phyloP scores from a whole-genome alignment of 306 rosid genomes.

The Vigna hirtella region DNA sequence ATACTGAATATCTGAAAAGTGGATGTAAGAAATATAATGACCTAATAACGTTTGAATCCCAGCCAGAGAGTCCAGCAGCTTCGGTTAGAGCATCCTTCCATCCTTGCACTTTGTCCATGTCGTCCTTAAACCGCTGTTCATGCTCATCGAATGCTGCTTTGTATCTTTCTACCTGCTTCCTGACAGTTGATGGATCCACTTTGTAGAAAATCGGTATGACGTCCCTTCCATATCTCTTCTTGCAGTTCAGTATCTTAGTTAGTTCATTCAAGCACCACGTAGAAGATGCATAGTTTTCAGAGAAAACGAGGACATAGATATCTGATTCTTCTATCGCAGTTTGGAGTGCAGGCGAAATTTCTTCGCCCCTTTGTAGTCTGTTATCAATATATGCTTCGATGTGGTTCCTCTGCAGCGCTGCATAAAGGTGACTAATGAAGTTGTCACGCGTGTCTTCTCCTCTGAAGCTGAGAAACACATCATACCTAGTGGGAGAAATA shows the following conservation, averaged over 20 bases:
- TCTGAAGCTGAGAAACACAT: constrained; percentile 44
- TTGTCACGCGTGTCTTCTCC: constrained; percentile 38
- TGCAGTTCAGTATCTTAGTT: neutral
- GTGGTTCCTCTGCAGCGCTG: fast-evolving
- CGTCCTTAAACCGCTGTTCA: neutral
- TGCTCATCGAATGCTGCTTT: neutral
- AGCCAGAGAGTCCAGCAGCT: neutral
- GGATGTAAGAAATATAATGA: no score
- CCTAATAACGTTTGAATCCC: neutral
- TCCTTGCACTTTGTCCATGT: neutral
- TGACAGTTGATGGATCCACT: constrained; percentile 33
- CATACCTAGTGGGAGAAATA: neutral
- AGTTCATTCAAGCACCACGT: neutral
- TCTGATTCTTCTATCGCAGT: neutral
- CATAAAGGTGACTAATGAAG: neutral
- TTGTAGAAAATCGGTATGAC: constrained; percentile 45
- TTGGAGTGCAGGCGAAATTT: neutral
- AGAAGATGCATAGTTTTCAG: neutral
- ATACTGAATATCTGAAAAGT: no score
- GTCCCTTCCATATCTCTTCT: neutral
- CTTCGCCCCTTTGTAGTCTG: neutral
- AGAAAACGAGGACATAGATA: neutral
- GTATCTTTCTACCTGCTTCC: constrained; percentile 19
- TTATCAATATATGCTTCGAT: constrained; percentile 14
- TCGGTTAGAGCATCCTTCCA: constrained; percentile 32